Evolutionary conservation across 768 basidiomycete genomes (phyloP).

Genomic region (Chiua virens): DNA sequence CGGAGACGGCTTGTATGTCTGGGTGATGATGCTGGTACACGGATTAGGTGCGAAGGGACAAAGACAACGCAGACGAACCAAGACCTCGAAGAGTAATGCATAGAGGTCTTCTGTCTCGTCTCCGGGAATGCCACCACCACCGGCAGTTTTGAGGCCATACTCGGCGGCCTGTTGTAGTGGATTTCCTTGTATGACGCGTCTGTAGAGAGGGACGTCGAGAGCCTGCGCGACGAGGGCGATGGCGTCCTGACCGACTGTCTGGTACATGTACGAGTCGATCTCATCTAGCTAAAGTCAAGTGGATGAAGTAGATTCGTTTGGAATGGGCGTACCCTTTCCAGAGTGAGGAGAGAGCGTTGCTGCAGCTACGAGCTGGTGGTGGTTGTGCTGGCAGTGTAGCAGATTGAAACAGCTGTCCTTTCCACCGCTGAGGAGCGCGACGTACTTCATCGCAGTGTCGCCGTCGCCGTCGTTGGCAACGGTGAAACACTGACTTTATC

Average conservation of each 20-base stretch:
- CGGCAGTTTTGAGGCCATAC: conserved; percentile 72
- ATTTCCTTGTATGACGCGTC: conserved; percentile 74
- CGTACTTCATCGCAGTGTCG: conserved; percentile 70
- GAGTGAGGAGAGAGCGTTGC: conserved; percentile 82
- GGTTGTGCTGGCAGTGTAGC: conserved; percentile 80
- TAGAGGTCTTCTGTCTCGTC: conserved; percentile 98
- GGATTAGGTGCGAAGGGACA: neutral
- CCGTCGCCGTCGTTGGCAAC: neutral
- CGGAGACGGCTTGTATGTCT: conserved; percentile 82
- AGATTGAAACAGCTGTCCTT: conserved; percentile 98
- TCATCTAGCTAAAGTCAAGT: conserved; percentile 64
- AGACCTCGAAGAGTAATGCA: conserved; percentile 66
- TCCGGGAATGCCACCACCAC: conserved; percentile 55
- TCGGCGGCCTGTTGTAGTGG: conserved; percentile 82
- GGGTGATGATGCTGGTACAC: conserved; percentile 64
- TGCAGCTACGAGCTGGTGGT: conserved; percentile 84
- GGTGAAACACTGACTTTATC: neutral
- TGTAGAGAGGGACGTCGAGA: conserved; percentile 82
- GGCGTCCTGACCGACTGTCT: conserved; percentile 97
- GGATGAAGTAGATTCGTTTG: neutral
- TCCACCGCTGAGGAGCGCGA: conserved; percentile 93
- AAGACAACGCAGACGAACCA: conserved; percentile 48
- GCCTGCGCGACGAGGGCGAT: conserved; percentile 84
- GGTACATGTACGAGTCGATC: conserved; percentile 97
- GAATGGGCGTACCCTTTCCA: conserved; percentile 67